A percentile compares a stretch with the other conserved stretches of the same genome.
These are phyloP conservation scores for Trametes maxima DNA, from an alignment of 768 basidiomycete genomes.

Conservation along the genomic window DNA sequence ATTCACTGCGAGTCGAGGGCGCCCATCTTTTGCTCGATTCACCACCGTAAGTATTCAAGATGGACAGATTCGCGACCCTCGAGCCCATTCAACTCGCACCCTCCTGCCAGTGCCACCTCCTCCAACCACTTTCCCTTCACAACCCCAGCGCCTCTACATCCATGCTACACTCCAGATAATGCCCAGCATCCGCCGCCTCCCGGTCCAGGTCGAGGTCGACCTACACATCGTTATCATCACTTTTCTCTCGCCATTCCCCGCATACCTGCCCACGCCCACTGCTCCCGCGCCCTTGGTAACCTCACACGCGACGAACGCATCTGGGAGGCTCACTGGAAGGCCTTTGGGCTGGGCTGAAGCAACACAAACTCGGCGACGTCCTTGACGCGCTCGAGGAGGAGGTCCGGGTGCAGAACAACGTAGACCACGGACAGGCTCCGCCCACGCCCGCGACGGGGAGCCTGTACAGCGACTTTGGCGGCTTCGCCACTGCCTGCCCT, in stretches of 20 bases:
- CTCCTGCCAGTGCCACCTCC: constrained; percentile 1
- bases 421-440: constrained; percentile 49
- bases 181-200: constrained; percentile 69
- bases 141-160: constrained; percentile 19
- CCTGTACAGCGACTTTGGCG: constrained; percentile 86
- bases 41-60: constrained; percentile 29
- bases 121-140: constrained; percentile 22
- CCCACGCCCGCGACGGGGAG: constrained; percentile 63
- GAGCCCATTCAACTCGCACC: constrained; percentile 53
- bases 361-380: constrained; percentile 45
- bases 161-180: constrained; percentile 17
- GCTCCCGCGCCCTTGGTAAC: constrained; percentile 61
- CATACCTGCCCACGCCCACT: constrained; percentile 71
- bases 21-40: too few species aligned
- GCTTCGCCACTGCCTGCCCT: constrained; percentile 74
- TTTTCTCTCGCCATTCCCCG: constrained; percentile 79
- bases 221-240: constrained; percentile 75
- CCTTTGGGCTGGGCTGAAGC: constrained; percentile 57
- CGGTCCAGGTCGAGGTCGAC: too few species aligned
- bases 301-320: constrained; percentile 71
- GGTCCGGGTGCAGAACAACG: constrained; percentile 41
- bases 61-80: constrained; percentile 88
- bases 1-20: too few species aligned
- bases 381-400: constrained; percentile 63
- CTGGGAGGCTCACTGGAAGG: constrained; percentile 77